Base-by-base conservation (phyloP, 805 yeast species). In the Starmerella kuoi region DNA sequence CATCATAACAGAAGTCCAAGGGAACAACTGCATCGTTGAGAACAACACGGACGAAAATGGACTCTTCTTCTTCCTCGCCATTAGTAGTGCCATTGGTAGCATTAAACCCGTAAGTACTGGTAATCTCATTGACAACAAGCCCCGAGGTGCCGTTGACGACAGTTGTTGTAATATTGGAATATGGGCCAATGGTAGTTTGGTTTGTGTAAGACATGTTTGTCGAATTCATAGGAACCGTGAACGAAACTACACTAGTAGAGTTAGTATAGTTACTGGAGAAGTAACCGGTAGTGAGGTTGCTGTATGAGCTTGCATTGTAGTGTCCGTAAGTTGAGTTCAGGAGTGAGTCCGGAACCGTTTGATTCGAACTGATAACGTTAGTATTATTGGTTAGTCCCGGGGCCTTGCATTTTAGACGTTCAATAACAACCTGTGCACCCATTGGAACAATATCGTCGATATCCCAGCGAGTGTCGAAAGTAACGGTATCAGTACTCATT, bases 1-100 rank as follows among this genome's bases (percentile, higher is more conserved):
- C 79, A 33, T 61, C 55, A 32, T 64, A 61, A 55, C 78, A 73
- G 28, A 55, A 51, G 19, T 66, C 65, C 26, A 70, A 53, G 23
- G 78, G 77, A 36, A 70, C 59, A 20, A 74, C 76, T 1, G 75
- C 75, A 47, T 73, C 77, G 52, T 74, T 73, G 17, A 72, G 49
- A 5, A 71, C 57, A 28, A 64, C 61, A 55, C 78, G 67, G 14
- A 73, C 72, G 52, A 60, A 74, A 15, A 51, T 48, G 4, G 58
- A 57, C 7, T 47, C 41, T 9, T 30, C 32, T 11, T 25, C 33
- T 15, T 33, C 25, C 19, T n/a, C 14, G 39, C 17, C 19, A 33
- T 41, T 35, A 20, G 44, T 31, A 7, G 44, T 21, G 19, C 44
- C 28, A 2, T 19, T n/a, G 4, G 45, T 30, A 17, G 37, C 24